Base-by-base conservation (phyloP, 2,329 filamentous ascomycete genomes). In the Catunica adiposa region DNA sequence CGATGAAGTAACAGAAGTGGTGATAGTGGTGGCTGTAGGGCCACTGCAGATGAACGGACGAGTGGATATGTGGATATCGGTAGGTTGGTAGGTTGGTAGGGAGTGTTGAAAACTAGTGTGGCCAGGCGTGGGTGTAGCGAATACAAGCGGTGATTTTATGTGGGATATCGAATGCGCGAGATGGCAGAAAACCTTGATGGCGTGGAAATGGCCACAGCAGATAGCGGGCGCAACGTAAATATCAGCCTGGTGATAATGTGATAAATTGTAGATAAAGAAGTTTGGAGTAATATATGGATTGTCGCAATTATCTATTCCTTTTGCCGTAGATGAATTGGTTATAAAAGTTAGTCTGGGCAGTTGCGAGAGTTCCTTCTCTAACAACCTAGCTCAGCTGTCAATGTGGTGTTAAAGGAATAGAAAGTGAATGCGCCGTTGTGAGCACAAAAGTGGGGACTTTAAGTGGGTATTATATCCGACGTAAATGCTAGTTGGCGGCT, bases 21-120 rank as follows among this genome's bases (percentile, higher is more conserved):
- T n/a, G n/a, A 6, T 51, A 11, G 37, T 20, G 23, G 11, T 37
- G 44, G n/a, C 14, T 26, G 26, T 20, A 20, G n/a, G 26, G 20
- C 26, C 15, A 51, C n/a, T 17, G 48, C 48, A 20, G 48, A 20
- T 51, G n/a, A 22, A 34, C 48, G 34, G 38, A 52, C 25, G 20
- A 34, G 46, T 54, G 25, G 25, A 52, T 26, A 56, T 17, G 54
- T 38, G 37, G 22, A 42, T 26, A 51, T 34, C 38, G 23, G 25
- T 25, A n/a, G 2, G n/a, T 22, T 11, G 40, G 8, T 22, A 20
- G 14, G 40, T 44, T 44, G 29, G 40, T 44, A 44, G 20, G n/a
- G 40, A 17, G 40, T 22, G 40, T 44, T 4, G 40, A 44, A n/a
- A 17, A 44, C 20, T 44, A 22, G 40, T 22, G 40, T 4, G 15